A percentile compares a stretch with the other conserved stretches of the same genome.
These are phyloP conservation scores for Gracilariopsis chorda DNA, from an alignment of 23 red algal genomes.

Conservation along the genomic window DNA sequence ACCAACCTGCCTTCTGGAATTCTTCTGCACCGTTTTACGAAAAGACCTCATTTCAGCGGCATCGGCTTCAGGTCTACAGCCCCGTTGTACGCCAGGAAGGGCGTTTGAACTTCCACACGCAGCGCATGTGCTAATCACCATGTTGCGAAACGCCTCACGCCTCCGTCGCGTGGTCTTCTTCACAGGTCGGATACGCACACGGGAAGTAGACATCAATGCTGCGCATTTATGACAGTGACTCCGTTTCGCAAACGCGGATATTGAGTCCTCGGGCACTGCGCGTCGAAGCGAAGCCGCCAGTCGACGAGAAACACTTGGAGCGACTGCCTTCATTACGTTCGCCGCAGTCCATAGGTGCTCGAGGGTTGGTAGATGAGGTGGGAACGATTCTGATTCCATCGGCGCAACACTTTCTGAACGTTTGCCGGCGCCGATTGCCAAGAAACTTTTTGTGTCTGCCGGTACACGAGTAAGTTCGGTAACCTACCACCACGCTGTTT, in stretches of 20 bases:
- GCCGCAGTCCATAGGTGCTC: conserved; percentile 24
- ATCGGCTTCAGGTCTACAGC: background rate
- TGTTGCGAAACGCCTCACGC: background rate
- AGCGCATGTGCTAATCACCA: conserved; percentile 9
- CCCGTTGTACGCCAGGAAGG: background rate
- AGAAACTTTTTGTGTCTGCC: no score
- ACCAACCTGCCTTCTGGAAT: background rate
- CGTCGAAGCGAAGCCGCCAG: background rate
- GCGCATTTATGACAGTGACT: conserved; percentile 26
- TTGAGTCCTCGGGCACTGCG: background rate
- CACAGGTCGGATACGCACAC: conserved; percentile 6
- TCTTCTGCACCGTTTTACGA: background rate
- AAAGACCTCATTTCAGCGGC: background rate
- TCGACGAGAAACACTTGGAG: conserved; percentile 9
- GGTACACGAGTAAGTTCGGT: no score
- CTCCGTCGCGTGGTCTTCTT: background rate
- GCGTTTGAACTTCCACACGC: background rate
- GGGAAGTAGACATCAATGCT: background rate
- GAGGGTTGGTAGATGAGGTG: no score
- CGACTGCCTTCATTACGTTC: background rate
- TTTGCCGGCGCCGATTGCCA: no score
- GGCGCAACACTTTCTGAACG: no score
- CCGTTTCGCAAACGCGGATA: conserved; percentile 21
- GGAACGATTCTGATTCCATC: no score
- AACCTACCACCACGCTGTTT: no score